phyloP scores from a whole-genome alignment of 2,329 filamentous ascomycete genomes.

The Coccinonectria pachysandricola region DNA sequence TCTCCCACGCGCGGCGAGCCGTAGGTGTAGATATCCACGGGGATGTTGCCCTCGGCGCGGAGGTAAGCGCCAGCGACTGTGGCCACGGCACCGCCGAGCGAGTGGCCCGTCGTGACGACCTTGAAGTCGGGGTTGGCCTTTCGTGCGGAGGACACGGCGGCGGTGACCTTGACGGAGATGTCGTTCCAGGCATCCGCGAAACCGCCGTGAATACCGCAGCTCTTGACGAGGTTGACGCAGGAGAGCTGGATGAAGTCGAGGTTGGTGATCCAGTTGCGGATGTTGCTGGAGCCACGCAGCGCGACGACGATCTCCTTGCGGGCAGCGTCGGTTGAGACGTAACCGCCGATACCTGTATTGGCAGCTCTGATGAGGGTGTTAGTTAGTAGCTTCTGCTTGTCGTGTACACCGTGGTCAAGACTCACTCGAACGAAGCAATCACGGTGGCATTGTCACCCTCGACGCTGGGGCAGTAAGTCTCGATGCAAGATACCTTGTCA shows the following conservation, averaged over 20 bases:
- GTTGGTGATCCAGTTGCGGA: constrained; percentile 54
- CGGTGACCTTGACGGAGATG: constrained; percentile 31
- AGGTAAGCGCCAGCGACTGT: constrained; percentile 49
- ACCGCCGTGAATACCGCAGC: constrained; percentile 45
- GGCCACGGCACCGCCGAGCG: constrained; percentile 55
- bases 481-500: constrained; percentile 31
- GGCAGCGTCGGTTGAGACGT: constrained; percentile 38
- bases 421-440: constrained; percentile 31
- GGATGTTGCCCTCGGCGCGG: constrained; percentile 32
- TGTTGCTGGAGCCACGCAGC: constrained; percentile 46
- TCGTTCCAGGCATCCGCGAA: constrained; percentile 52
- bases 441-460: constrained; percentile 33
- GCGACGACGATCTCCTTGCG: constrained; percentile 47
- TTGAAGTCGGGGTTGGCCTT: constrained; percentile 38
- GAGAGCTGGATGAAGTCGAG: constrained; percentile 21
- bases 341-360: constrained; percentile 37
- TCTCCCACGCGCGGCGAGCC: constrained; percentile 59
- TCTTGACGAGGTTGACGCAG: constrained; percentile 22
- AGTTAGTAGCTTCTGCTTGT: constrained; percentile 4
- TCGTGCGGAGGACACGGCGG: constrained; percentile 33
- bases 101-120: constrained; percentile 56
- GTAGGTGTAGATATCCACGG: constrained; percentile 51
- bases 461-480: constrained; percentile 33
- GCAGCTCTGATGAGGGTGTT: constrained; percentile 24
- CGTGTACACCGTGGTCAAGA: neutral